Conservation (phyloP, 2,329 filamentous ascomycete species). For the Mycosphaerella sp. region DNA sequence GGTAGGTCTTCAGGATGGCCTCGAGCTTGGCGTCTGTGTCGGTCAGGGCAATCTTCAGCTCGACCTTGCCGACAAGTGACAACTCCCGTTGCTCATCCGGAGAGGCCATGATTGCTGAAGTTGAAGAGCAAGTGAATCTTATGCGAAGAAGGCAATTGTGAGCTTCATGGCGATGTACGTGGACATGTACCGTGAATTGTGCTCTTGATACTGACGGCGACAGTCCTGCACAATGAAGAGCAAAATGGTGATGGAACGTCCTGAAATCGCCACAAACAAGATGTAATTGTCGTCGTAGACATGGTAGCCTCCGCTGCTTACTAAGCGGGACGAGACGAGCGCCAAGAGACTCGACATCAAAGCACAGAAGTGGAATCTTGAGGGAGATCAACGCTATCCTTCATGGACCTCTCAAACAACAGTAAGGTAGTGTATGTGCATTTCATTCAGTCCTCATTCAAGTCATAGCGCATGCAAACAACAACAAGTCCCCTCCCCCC, state of each 20-base stretch:
- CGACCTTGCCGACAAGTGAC: slow-evolving; percentile 75
- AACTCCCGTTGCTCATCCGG: slow-evolving; percentile 63
- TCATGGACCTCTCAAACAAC: too few species aligned
- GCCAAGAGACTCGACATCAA: too few species aligned
- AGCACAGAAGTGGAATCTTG: too few species aligned
- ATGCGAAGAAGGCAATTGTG: not conserved
- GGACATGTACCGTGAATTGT: not conserved
- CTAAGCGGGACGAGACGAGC: not conserved
- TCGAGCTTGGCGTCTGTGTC: slow-evolving; percentile 80
- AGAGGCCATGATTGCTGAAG: slow-evolving; percentile 4
- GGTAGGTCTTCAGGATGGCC: slow-evolving; percentile 67
- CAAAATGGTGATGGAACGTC: not conserved
- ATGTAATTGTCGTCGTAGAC: slow-evolving; percentile 6
- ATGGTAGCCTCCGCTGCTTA: slow-evolving; percentile 1
- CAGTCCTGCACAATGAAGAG: not conserved
- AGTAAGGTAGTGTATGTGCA: too few species aligned
- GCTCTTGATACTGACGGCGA: not conserved
- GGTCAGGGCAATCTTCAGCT: slow-evolving; percentile 75
- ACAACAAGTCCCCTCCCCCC: not conserved
- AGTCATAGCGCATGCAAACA: slow-evolving; percentile 1
- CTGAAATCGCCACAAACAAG: slow-evolving; percentile 9
- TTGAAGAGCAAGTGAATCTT: not conserved
- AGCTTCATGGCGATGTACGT: slow-evolving; percentile 5
- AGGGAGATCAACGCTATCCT: too few species aligned
- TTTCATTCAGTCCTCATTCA: slow-evolving; percentile 1